These are phyloP conservation scores for Cucumis sativus DNA, from an alignment of 306 rosid species.

Conservation along the genomic window Cucumber_9930_V3 NC_026657.2:10997501-10998000, in stretches of 20 bases:
- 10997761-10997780: not conserved
- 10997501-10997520: slow-evolving; percentile 1
- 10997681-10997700: not conserved
- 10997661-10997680: not conserved
- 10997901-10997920: too few relatives aligned
- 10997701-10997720: not conserved
- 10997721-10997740: not conserved
- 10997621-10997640: not conserved
- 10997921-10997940: too few relatives aligned
- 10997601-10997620: not conserved
- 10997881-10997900: too few relatives aligned
- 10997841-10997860: too few relatives aligned
- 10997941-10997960: too few relatives aligned
- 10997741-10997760: not conserved
- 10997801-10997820: not conserved
- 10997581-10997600: not conserved
- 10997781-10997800: not conserved
- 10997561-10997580: not conserved
- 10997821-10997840: too few relatives aligned
- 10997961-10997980: too few relatives aligned
- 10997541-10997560: not conserved
- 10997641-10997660: not conserved
- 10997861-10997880: too few relatives aligned
- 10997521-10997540: not conserved
- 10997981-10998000: too few relatives aligned